These are phyloP conservation scores for Posidonia australis DNA, from an alignment of 106 monocot genomes.

Conservation along the genomic window DNA sequence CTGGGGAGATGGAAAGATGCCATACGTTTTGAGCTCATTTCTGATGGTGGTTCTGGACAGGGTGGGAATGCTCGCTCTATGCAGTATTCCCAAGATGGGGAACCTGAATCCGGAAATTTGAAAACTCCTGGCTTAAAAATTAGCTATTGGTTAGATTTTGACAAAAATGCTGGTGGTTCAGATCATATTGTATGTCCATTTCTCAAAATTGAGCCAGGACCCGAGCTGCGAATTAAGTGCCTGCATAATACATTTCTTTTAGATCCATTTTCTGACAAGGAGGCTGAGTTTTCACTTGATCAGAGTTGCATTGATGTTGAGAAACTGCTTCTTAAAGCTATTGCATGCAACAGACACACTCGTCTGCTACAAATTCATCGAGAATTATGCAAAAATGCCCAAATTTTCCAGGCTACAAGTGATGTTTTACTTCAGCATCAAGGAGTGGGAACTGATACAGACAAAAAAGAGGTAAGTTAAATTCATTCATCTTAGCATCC, in stretches of 20 bases:
- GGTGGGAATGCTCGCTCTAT: conserved; percentile 31
- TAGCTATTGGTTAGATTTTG: conserved; percentile 71
- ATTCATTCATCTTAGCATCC: background rate
- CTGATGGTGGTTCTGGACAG: conserved; percentile 48
- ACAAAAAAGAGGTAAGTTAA: conserved; percentile 30
- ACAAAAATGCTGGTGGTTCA: conserved; percentile 29
- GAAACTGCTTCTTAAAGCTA: conserved; percentile 66
- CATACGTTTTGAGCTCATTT: conserved; percentile 79
- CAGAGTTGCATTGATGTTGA: conserved; percentile 86
- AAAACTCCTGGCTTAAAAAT: conserved; percentile 89
- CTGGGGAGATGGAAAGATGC: conserved; percentile 93
- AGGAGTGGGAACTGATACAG: conserved; percentile 19
- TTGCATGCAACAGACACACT: conserved; percentile 75
- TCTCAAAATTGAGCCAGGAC: conserved; percentile 79
- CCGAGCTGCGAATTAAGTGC: conserved; percentile 67
- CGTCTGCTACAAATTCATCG: conserved; percentile 86
- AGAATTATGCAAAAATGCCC: conserved; percentile 59
- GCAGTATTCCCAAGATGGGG: conserved; percentile 55
- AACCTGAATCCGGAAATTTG: conserved; percentile 45
- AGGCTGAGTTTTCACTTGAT: conserved; percentile 70
- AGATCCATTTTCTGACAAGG: conserved; percentile 73
- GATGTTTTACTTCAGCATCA: conserved; percentile 62
- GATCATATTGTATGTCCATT: conserved; percentile 44
- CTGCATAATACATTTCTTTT: conserved; percentile 78
- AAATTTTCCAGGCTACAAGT: conserved; percentile 45